A percentile compares a stretch with the other conserved stretches of the same genome.
Conservation (phyloP, 768 basidiomycete genomes). For the Mrakia blollopis region DNA sequence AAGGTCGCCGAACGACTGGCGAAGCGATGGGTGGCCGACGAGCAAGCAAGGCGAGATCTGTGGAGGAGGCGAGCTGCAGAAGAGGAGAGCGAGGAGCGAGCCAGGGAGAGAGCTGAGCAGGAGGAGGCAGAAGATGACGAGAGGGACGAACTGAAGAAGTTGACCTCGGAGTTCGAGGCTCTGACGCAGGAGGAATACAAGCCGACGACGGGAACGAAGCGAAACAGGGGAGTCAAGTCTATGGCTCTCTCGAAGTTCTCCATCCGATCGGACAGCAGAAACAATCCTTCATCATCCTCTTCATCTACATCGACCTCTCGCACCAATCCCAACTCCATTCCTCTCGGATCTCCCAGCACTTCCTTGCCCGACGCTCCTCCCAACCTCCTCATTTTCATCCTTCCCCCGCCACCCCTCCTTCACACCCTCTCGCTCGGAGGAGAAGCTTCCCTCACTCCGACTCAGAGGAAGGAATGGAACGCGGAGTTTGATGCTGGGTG, state of each 20-base stretch:
- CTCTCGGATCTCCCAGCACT: conserved; percentile 4
- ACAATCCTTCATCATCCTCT: conserved; percentile 29
- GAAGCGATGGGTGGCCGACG: conserved; percentile 14
- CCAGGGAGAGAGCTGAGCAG: conserved; percentile 38
- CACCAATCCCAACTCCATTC: too few species aligned
- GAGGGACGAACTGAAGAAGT: background rate
- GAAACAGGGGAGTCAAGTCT: conserved; percentile 40
- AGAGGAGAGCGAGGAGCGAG: conserved; percentile 49
- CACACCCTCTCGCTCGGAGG: conserved; percentile 43
- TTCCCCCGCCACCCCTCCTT: conserved; percentile 42
- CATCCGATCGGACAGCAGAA: conserved; percentile 34
- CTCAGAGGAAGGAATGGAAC: conserved; percentile 40
- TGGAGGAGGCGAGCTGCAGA: conserved; percentile 56
- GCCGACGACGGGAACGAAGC: background rate
- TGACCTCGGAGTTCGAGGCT: conserved; percentile 13
- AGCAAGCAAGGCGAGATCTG: background rate
- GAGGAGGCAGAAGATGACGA: conserved; percentile 49
- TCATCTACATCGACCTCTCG: conserved; percentile 20
- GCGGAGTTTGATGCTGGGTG: conserved; percentile 41
- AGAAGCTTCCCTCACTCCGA: conserved; percentile 37
- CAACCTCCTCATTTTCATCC: conserved; percentile 38
- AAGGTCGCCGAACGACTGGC: conserved; percentile 61
- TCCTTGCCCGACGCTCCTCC: conserved; percentile 35
- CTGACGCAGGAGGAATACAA: conserved; percentile 26
- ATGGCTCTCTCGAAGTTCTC: conserved; percentile 43